Conservation (phyloP, 495 filamentous ascomycete species). For the Xylaria intraflava region DNA sequence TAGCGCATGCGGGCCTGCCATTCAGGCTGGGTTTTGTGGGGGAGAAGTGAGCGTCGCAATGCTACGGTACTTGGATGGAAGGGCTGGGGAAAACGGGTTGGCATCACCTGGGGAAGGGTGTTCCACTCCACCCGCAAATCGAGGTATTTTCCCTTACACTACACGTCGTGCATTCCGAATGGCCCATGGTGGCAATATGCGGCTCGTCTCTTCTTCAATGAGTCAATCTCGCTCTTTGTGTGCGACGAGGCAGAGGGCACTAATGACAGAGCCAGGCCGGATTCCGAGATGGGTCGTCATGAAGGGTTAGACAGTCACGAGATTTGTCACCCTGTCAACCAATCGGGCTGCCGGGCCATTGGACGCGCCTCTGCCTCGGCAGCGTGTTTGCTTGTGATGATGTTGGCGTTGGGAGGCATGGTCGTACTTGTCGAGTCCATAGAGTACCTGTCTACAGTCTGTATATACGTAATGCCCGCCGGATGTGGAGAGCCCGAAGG, state of each 20-base stretch:
- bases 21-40: slow-evolving; percentile 7
- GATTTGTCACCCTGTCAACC: slow-evolving; percentile 7
- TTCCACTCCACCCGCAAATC: not conserved
- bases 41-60: not conserved
- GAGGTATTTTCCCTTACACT: not conserved
- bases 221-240: not conserved
- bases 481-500: too few relatives aligned
- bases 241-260: not conserved
- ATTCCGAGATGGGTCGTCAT: not conserved
- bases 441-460: too few relatives aligned
- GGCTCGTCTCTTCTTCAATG: not conserved
- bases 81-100: not conserved
- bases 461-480: too few relatives aligned
- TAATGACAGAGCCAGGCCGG: not conserved
- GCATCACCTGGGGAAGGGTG: slow-evolving; percentile 7
- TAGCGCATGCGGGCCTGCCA: slow-evolving; percentile 10
- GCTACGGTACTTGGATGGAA: not conserved
- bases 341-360: not conserved
- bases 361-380: not conserved
- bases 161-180: too few relatives aligned
- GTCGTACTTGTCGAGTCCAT: not conserved
- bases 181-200: too few relatives aligned
- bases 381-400: not conserved
- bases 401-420: not conserved
- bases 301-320: not conserved